Percentiles rank a stretch among this genome's conserved stretches.
These are phyloP conservation scores for Middelhovenomyces tepae DNA, from an alignment of 805 yeast genomes.

Conservation along the genomic window DNA sequence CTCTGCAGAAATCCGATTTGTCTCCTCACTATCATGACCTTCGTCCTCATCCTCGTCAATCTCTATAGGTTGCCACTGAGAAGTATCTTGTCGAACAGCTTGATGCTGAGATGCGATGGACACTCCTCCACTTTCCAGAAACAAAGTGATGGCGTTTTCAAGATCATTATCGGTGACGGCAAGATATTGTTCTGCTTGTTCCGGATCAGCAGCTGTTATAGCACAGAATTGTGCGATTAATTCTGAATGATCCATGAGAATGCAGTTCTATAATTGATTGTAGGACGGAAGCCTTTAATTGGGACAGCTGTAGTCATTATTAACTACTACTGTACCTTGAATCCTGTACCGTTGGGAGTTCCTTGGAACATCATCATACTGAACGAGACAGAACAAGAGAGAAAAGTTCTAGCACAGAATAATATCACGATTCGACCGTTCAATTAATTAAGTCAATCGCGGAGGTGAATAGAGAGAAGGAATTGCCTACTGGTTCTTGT, in stretches of 20 bases:
- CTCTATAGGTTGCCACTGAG: too few relatives aligned
- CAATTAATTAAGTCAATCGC: too few relatives aligned
- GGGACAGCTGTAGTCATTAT: neutral
- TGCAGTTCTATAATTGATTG: neutral
- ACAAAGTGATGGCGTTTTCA: slow-evolving; percentile 78
- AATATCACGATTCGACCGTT: too few relatives aligned
- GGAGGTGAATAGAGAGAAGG: too few relatives aligned
- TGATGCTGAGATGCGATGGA: slow-evolving; percentile 20
- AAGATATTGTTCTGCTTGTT: slow-evolving; percentile 64
- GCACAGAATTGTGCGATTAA: slow-evolving; percentile 65
- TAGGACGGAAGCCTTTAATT: slow-evolving; percentile 2
- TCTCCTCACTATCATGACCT: slow-evolving; percentile 30
- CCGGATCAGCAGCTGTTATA: slow-evolving; percentile 67
- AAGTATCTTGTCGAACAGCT: slow-evolving; percentile 6
- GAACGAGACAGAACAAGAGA: too few relatives aligned
- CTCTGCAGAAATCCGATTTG: slow-evolving; percentile 4
- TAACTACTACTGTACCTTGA: neutral
- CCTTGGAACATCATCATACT: slow-evolving; percentile 13
- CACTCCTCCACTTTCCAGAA: slow-evolving; percentile 49
- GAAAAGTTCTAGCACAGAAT: too few relatives aligned
- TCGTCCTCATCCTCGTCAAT: slow-evolving; percentile 13
- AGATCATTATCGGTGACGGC: slow-evolving; percentile 70
- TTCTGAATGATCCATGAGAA: slow-evolving; percentile 22
- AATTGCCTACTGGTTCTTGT: too few relatives aligned
- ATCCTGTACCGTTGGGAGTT: slow-evolving; percentile 2